Base-by-base conservation (phyloP, 2,329 filamentous ascomycete species). In the Pseudogymnoascus sp. region DNA sequence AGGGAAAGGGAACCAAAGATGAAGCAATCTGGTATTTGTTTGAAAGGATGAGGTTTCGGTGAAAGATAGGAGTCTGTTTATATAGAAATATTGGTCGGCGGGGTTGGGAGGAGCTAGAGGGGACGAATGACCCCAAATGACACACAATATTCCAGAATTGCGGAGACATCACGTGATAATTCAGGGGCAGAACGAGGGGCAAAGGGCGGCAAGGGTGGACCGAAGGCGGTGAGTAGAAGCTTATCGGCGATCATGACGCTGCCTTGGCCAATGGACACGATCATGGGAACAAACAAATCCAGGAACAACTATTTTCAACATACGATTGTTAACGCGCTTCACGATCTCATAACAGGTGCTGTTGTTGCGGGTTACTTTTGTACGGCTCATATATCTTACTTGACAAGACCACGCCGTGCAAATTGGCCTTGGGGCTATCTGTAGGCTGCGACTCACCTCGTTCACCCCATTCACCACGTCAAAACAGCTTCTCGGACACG, bases 101-200 rank as follows among this genome's bases (percentile, higher is more conserved):
- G 47, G 47, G 47, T 54, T 54, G 26, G 26, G 47, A 54, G 47
- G 47, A 18, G 47, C 47, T 54, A 54, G 26, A 54, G 47, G n/a
- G 47, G 47, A 31, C 47, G 47, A 54, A 54, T 54, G 47, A 54
- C 47, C 47, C 47, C n/a, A n/a, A 54, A 54, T 54, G 47, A 54
- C 47, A 54, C 47, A 54, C 47, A 54, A 31, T 16, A 16, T 54
- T 23, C 14, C 29, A 18, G 26, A 54, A 54, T 31, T 54, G 47
- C 47, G 47, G 47, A 31, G 12, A 4, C 47, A 54, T 54, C 47
- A 54, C 47, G 47, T 54, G 47, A 54, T 2, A 11, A 31, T 31
- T 54, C 47, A 54, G 47, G 47, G 47, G 47, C 47, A 54, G 47
- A 54, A 54, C n/a, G 47, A 54, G 47, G 47, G 47, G 47, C 47